A percentile compares a stretch with the other conserved stretches of the same genome.
Evolutionary conservation across 306 rosid genomes (phyloP).

Genomic region (Datisca glomerata): DNA sequence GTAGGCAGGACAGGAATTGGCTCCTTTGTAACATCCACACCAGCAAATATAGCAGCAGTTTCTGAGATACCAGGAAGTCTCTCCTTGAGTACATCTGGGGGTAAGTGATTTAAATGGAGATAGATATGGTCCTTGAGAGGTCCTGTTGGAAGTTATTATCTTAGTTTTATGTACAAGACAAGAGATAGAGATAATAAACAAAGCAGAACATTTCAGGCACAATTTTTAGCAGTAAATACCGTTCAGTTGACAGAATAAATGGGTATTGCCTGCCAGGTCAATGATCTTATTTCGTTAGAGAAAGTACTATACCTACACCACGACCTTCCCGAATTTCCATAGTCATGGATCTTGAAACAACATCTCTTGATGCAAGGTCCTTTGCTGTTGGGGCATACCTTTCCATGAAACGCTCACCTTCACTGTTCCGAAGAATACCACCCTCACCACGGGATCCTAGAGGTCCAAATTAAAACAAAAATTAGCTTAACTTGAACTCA

Average conservation of each 20-base stretch:
- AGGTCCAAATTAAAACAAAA: slow-evolving; percentile 15
- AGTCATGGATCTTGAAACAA: slow-evolving; percentile 94
- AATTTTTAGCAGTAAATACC: too few relatives aligned
- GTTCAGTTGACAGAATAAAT: too few relatives aligned
- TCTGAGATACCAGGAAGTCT: slow-evolving; percentile 99
- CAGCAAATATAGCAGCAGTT: slow-evolving; percentile 99
- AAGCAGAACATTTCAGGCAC: too few relatives aligned
- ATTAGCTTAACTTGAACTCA: too few relatives aligned
- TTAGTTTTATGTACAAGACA: slow-evolving; percentile 1
- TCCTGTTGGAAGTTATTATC: slow-evolving; percentile 39
- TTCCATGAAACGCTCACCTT: slow-evolving; percentile 99
- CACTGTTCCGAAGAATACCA: slow-evolving; percentile 90
- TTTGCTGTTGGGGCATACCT: slow-evolving; percentile 96
- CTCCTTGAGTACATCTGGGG: slow-evolving; percentile 98
- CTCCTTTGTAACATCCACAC: slow-evolving; percentile 95
- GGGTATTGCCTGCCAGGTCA: too few relatives aligned
- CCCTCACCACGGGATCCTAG: slow-evolving; percentile 99
- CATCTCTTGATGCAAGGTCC: slow-evolving; percentile 97
- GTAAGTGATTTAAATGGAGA: slow-evolving; percentile 96
- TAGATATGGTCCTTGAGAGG: slow-evolving; percentile 95
- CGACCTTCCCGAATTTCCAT: slow-evolving; percentile 98
- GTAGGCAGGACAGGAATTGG: slow-evolving; percentile 98
- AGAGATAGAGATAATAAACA: not conserved
- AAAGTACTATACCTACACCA: slow-evolving; percentile 73
- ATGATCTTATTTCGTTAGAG: too few relatives aligned